Evolutionary conservation across 129 eudicot genomes (phyloP).

Genomic region (Pulicaria dysenterica): DNA sequence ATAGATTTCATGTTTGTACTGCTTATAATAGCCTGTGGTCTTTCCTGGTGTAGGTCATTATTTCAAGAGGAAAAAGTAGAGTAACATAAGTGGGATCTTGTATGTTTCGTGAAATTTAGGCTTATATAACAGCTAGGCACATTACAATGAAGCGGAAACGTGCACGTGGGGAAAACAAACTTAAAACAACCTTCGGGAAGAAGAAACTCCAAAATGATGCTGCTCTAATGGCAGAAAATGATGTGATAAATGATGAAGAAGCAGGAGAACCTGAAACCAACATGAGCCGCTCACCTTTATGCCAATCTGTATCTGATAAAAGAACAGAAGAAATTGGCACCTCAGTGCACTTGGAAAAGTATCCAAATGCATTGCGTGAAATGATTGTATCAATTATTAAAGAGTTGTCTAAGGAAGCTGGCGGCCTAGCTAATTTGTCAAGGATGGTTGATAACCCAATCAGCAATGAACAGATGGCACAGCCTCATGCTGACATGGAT

Average conservation of each 20-base stretch:
- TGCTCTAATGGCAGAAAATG: slow-evolving; percentile 33
- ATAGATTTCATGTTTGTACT: neutral
- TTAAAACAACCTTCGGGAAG: slow-evolving; percentile 36
- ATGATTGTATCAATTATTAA: slow-evolving; percentile 42
- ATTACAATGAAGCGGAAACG: slow-evolving; percentile 67
- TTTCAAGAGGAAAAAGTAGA: slow-evolving; percentile 16
- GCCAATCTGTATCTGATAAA: slow-evolving; percentile 19
- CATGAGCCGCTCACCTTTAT: slow-evolving; percentile 28
- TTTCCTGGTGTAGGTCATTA: neutral
- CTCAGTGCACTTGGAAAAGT: slow-evolving; percentile 28
- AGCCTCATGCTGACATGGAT: slow-evolving; percentile 42
- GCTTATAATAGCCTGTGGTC: neutral
- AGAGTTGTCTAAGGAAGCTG: slow-evolving; percentile 43
- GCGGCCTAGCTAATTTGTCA: slow-evolving; percentile 55
- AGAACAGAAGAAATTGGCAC: slow-evolving; percentile 28
- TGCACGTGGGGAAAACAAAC: slow-evolving; percentile 42
- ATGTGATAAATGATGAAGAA: slow-evolving; percentile 44
- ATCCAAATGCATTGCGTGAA: slow-evolving; percentile 54
- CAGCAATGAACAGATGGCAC: slow-evolving; percentile 34
- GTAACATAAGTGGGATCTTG: slow-evolving; percentile 5
- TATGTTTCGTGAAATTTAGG: slow-evolving; percentile 12
- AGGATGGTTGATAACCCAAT: slow-evolving; percentile 50
- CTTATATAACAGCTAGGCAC: slow-evolving; percentile 10
- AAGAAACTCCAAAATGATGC: slow-evolving; percentile 32
- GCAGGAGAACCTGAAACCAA: slow-evolving; percentile 34